These are phyloP conservation scores for Ceratobasidium sp. DNA, from an alignment of 1,284 basidiomycete genomes.

Conservation along the genomic window DNA sequence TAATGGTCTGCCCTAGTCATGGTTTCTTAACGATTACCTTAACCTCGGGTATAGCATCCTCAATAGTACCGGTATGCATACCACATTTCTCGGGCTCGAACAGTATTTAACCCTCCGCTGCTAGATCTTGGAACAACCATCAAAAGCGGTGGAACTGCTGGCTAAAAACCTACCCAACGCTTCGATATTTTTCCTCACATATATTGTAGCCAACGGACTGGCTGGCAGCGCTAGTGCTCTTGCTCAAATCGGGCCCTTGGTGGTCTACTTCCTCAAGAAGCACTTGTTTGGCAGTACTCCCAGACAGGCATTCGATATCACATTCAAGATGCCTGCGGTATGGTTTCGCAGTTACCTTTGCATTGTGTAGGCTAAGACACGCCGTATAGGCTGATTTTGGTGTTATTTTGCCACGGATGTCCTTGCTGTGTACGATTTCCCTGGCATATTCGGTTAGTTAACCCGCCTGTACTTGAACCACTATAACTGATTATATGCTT, in stretches of 20 bases:
- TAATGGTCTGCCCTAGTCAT: slow-evolving; percentile 57
- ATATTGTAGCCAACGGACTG: slow-evolving; percentile 59
- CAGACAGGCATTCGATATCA: slow-evolving; percentile 51
- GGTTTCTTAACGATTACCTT: slow-evolving; percentile 89
- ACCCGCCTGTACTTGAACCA: not conserved
- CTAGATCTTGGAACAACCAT: slow-evolving; percentile 66
- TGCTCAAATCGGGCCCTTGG: slow-evolving; percentile 75
- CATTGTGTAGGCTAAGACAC: not conserved
- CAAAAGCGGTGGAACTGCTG: slow-evolving; percentile 67
- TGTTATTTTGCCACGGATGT: slow-evolving; percentile 37
- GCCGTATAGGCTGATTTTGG: slow-evolving; percentile 38
- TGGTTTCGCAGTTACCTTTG: not conserved
- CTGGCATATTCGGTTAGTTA: slow-evolving; percentile 38
- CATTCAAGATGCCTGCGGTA: slow-evolving; percentile 39
- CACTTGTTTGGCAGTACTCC: slow-evolving; percentile 88
- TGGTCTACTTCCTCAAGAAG: slow-evolving; percentile 86
- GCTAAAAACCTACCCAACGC: slow-evolving; percentile 80
- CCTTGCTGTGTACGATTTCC: slow-evolving; percentile 39
- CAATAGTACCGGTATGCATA: slow-evolving; percentile 46
- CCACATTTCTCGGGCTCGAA: not conserved
- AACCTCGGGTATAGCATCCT: slow-evolving; percentile 77
- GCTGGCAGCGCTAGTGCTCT: slow-evolving; percentile 80
- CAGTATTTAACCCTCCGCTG: slow-evolving; percentile 52
- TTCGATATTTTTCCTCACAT: slow-evolving; percentile 95
- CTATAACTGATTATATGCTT: not conserved